A percentile compares a stretch with the other conserved stretches of the same genome.
Evolutionary conservation across 2,329 filamentous ascomycete species (phyloP).

Genomic region (Penicillium verrucosum): DNA sequence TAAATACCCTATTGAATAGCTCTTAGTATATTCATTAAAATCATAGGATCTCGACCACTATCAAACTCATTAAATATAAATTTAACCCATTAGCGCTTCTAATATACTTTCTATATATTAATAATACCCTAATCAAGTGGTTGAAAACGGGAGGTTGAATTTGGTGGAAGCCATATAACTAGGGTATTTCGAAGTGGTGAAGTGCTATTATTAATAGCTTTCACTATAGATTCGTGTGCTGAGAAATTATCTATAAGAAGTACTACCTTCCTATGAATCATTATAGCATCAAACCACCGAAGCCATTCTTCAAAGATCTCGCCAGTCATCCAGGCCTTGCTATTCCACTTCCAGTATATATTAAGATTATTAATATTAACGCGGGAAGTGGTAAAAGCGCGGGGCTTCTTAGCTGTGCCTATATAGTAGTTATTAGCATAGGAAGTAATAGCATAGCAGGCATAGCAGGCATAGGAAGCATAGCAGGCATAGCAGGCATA

Average conservation of each 20-base stretch:
- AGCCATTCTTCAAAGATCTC: too few species aligned
- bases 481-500: too few species aligned
- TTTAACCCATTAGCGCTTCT: background rate
- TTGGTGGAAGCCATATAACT: background rate
- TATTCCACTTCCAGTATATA: too few species aligned
- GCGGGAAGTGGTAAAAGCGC: too few species aligned
- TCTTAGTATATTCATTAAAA: background rate
- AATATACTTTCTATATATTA: background rate
- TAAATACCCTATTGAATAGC: background rate
- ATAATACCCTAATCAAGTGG: background rate
- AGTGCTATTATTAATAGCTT: background rate
- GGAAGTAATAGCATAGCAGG: too few species aligned
- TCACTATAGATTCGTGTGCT: background rate
- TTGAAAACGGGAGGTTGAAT: background rate
- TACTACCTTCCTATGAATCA: background rate
- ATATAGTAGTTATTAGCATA: too few species aligned
- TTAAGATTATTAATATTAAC: too few species aligned
- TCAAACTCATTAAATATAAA: background rate
- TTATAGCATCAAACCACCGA: too few species aligned
- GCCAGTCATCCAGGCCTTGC: too few species aligned
- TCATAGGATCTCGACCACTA: background rate
- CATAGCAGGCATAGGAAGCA: too few species aligned
- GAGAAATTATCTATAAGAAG: background rate
- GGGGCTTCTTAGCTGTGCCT: too few species aligned
- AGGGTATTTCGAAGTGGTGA: background rate